phyloP scores from a whole-genome alignment of 1,284 basidiomycete genomes.

The Microbotryum saponariae region DNA sequence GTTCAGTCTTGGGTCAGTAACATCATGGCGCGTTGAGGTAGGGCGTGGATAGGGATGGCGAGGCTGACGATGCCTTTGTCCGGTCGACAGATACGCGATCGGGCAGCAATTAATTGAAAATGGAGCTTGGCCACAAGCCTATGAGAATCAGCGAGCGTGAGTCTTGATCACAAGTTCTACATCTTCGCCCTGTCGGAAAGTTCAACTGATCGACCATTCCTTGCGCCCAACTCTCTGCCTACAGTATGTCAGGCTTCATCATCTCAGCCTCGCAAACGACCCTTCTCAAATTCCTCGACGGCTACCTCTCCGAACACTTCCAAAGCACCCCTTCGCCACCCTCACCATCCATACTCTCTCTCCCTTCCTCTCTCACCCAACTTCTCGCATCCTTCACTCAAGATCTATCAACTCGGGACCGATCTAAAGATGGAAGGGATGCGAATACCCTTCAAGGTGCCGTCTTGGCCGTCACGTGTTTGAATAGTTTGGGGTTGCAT shows the following conservation, averaged over 20 bases:
- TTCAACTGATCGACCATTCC: no score
- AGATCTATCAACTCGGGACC: background rate
- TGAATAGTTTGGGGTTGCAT: slow-evolving; percentile 1
- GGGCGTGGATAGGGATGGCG: no score
- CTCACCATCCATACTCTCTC: background rate
- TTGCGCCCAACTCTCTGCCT: no score
- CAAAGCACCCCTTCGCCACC: background rate
- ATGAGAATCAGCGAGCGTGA: no score
- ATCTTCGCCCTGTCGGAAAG: background rate
- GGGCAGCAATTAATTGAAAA: slow-evolving; percentile 13
- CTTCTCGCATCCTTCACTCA: slow-evolving; percentile 5
- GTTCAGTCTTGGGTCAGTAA: no score
- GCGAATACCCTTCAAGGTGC: slow-evolving; percentile 18
- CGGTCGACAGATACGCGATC: slow-evolving; percentile 15
- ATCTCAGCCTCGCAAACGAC: slow-evolving; percentile 14
- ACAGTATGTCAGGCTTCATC: slow-evolving; percentile 18
- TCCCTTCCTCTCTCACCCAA: background rate
- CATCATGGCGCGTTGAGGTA: no score
- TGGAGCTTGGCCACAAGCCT: background rate
- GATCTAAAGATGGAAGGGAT: slow-evolving; percentile 11
- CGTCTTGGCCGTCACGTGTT: slow-evolving; percentile 13
- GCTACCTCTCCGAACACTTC: slow-evolving; percentile 16
- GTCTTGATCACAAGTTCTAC: background rate
- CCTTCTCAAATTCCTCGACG: slow-evolving; percentile 31
- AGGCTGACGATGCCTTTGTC: no score